Base-by-base conservation (phyloP, 2,329 filamentous ascomycete species). In the Aspergillus pseudoterreus region DNA sequence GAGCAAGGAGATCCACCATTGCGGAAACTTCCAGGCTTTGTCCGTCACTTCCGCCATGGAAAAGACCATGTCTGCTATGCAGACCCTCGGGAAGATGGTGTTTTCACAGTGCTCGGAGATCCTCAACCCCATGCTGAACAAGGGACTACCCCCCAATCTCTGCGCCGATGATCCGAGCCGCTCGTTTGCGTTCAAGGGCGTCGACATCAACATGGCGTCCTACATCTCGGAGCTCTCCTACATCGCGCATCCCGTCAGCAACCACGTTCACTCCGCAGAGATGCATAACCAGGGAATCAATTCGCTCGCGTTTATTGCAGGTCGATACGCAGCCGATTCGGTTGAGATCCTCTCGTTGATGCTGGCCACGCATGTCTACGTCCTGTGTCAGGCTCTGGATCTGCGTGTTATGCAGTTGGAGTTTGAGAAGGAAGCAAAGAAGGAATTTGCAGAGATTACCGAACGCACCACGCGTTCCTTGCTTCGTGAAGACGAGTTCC, bases 241-340 rank as follows among this genome's bases (percentile, higher is more conserved):
- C 55, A 75, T 88, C 0, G 79, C 83, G 1, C 81, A 82, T 51
- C 83, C 85, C 0, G 79, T 88, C 12, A 79, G 78, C 36, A 74
- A 75, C 2, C 83, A 87, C 58, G 82, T 87, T 1, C 82, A 84
- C 64, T 78, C 78, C 0, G 84, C 85, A 1, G 85, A 88, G 63
- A 85, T 86, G 79, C 74, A 79, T 35, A 88, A 88, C 59, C 84
- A 88, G 63, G 73, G 78, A 0, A 72, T 88, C 55, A 88, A 88
- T 61, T 85, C 82, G 0, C 74, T 88, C 12, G 85, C 85, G 0
- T 27, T 87, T 0, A 71, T 86, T 6, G 78, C 78, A 0, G 78
- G 79, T 0, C 76, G 84, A 2, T 80, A 81, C 43, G 83, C 82
- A 0, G 66, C 78, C 47, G 75, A 79, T 50, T 80, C 83, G 0